Base-by-base conservation (phyloP, 2,329 filamentous ascomycete genomes). In the Aureobasidium sp. region DNA sequence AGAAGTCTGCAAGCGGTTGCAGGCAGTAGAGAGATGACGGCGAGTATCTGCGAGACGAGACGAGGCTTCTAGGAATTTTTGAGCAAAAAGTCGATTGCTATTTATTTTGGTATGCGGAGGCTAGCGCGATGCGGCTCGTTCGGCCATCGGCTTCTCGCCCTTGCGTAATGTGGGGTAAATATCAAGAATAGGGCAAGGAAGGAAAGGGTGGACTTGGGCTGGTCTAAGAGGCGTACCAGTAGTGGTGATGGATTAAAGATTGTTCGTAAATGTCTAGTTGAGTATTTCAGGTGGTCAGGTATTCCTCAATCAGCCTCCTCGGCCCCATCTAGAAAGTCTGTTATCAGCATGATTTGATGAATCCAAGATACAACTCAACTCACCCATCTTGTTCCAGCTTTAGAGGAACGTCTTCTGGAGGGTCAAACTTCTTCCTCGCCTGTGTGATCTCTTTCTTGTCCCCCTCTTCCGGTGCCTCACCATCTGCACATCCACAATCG, bases 401-500 rank as follows among this genome's bases (percentile, higher is more conserved):
- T 27, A 63, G 53, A 27, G 53, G 62, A 29, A 33, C 48, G 29
- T 63, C 61, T 31, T 52, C 54, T 22, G 33, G 29, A 35, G 66
- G 62, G 64, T 70, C 67, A 37, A 70, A 68, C 49, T 71, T 60
- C 68, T 70, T 24, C 66, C 67, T n/a, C 66, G 67, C 19, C 65
- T 67, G 31, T 69, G 53, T 64, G 2, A 64, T 68, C 64, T 70
- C 70, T 48, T 69, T 68, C 27, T 59, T 59, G 27, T 59, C 50
- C 11, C 45, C 52, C 11, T 35, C 49, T 42, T 60, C 62, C 5
- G 62, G 61, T 31, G 65, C 63, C 57, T 63, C 73, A 39, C 76
- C 74, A 53, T 79, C 79, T 27, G 78, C 81, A 70, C 85, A 87
- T 35, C 84, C 85, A 67, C 85, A 87, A 68, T 87, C 84, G 69